phyloP scores from a whole-genome alignment of 331 rosid genomes.

The Acacia concinna region DNA sequence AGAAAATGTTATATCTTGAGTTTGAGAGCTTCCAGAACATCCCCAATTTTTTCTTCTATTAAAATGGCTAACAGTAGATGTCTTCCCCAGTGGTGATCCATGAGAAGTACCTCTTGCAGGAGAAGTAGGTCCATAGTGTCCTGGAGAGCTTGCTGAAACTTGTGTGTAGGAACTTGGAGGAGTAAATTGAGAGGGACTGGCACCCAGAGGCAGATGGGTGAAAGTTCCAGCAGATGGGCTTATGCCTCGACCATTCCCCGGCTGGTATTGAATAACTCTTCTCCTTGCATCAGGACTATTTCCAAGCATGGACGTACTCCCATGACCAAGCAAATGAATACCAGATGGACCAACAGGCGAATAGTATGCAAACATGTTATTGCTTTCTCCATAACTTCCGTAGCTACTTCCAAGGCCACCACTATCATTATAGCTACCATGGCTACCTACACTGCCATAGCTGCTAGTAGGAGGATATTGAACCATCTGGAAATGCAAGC shows the following conservation, averaged over 20 bases:
- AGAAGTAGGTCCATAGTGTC: slow-evolving; percentile 94
- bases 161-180: slow-evolving; percentile 88
- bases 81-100: slow-evolving; percentile 93
- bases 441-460: slow-evolving; percentile 92
- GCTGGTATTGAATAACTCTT: slow-evolving; percentile 68
- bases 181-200: slow-evolving; percentile 96
- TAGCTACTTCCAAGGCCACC: slow-evolving; percentile 90
- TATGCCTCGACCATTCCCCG: slow-evolving; percentile 81
- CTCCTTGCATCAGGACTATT: slow-evolving; percentile 94
- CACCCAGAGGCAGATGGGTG: slow-evolving; percentile 91
- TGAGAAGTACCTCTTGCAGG: slow-evolving; percentile 95
- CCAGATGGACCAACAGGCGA: slow-evolving; percentile 94
- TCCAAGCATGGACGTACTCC: slow-evolving; percentile 80
- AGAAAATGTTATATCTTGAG: slow-evolving; percentile 73
- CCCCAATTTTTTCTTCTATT: slow-evolving; percentile 91
- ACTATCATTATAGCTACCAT: slow-evolving; percentile 90
- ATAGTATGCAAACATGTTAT: slow-evolving; percentile 78
- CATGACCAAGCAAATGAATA: slow-evolving; percentile 75
- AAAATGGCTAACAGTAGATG: slow-evolving; percentile 77
- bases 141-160: slow-evolving; percentile 80
- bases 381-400: slow-evolving; percentile 93
- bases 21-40: slow-evolving; percentile 73
- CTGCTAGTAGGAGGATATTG: slow-evolving; percentile 78
- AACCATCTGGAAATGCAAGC: slow-evolving; percentile 81
- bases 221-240: slow-evolving; percentile 94